Conservation (phyloP, 108 stramenopile species). For the Nannochloropsis oceanica region DNA sequence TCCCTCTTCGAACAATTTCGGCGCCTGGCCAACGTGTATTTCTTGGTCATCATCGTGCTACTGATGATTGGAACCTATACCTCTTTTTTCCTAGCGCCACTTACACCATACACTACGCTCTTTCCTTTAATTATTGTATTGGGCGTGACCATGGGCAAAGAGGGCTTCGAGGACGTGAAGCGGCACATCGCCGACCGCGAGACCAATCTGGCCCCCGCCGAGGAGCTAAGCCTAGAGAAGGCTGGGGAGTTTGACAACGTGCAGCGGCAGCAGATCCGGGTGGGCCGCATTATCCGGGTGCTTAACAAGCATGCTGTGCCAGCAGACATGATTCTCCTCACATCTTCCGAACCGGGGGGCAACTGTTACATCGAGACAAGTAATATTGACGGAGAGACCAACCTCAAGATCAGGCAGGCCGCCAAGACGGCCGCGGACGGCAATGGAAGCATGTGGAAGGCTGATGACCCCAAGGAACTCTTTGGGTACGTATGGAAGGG, state of each 20-base stretch:
- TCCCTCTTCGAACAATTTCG: slow-evolving; percentile 43
- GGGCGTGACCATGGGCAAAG: slow-evolving; percentile 63
- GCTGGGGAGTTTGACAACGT: background rate
- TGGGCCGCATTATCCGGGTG: slow-evolving; percentile 28
- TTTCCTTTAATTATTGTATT: slow-evolving; percentile 75
- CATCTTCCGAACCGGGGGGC: slow-evolving; percentile 32
- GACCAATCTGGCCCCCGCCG: background rate
- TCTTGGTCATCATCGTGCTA: slow-evolving; percentile 71
- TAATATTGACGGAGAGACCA: slow-evolving; percentile 39
- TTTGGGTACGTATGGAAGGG: background rate
- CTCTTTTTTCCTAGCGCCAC: slow-evolving; percentile 51
- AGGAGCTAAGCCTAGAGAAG: background rate
- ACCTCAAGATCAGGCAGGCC: slow-evolving; percentile 39
- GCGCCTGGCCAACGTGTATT: slow-evolving; percentile 81
- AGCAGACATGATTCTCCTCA: slow-evolving; percentile 35
- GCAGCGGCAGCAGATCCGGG: slow-evolving; percentile 15
- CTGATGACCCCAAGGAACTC: background rate
- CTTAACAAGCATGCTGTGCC: slow-evolving; percentile 27
- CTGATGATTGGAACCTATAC: slow-evolving; percentile 81
- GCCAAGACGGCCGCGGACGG: background rate
- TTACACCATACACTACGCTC: slow-evolving; percentile 76
- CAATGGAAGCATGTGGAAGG: background rate
- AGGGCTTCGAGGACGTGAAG: slow-evolving; percentile 35
- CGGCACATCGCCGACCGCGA: slow-evolving; percentile 1
- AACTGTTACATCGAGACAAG: slow-evolving; percentile 41